Conservation (phyloP, 768 basidiomycete genomes). For the Rhodotorula sphaerocarpa region DNA sequence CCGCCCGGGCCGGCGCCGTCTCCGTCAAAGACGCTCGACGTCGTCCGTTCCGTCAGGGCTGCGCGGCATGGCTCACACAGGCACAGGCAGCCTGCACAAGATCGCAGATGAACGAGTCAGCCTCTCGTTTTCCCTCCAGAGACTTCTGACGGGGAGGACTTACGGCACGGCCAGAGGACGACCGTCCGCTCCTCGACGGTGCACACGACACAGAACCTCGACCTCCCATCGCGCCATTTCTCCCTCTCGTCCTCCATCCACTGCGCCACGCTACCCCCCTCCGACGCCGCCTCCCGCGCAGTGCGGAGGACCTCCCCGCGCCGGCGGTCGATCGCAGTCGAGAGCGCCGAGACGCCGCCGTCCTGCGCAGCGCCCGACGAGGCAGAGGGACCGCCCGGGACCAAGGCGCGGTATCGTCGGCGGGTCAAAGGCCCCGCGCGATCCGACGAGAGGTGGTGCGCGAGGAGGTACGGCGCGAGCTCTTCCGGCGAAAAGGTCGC, state of each 20-base stretch:
- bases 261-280: too few species aligned
- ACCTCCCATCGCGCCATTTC: conserved; percentile 13
- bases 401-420: conserved; percentile 3
- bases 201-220: conserved; percentile 26
- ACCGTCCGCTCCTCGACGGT: conserved; percentile 20
- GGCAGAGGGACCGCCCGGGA: background rate
- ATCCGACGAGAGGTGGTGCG: conserved; percentile 13
- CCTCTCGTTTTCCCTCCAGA: too few species aligned
- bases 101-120: background rate
- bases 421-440: conserved; percentile 8
- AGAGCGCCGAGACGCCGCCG: background rate
- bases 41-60: conserved; percentile 16
- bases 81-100: conserved; percentile 14
- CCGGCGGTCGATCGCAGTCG: background rate
- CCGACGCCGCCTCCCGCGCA: too few species aligned
- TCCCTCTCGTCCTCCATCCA: conserved; percentile 4
- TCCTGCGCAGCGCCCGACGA: background rate
- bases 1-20: background rate
- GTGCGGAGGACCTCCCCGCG: background rate
- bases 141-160: background rate
- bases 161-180: conserved; percentile 31
- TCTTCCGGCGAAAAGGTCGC: background rate
- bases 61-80: conserved; percentile 23
- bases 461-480: conserved; percentile 28
- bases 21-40: background rate